Percentiles rank a stretch among this genome's conserved stretches.
phyloP scores from a whole-genome alignment of 108 stramenopile species.

The Nannochloropsis gaditana region DNA sequence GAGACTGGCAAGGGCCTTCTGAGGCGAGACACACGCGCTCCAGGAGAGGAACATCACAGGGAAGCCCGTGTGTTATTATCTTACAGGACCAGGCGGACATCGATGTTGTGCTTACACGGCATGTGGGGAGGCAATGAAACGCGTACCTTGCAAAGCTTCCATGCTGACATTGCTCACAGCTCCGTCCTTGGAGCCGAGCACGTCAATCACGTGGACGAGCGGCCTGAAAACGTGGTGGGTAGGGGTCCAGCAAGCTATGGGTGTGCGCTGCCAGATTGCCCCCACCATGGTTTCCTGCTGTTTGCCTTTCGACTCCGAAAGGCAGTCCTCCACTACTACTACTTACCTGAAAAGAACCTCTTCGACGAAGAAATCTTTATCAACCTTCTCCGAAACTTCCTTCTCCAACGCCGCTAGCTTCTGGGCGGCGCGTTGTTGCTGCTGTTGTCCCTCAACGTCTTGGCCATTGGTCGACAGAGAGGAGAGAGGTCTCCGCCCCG shows the following conservation, averaged over 20 bases:
- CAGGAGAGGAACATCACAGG: no score
- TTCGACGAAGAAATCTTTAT: slow-evolving; percentile 20
- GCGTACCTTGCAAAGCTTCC: background rate
- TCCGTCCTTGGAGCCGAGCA: background rate
- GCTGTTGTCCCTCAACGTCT: background rate
- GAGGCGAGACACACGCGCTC: no score
- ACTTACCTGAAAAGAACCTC: slow-evolving; percentile 9
- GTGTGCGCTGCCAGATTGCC: background rate
- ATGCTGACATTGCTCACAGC: background rate
- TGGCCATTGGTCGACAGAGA: background rate
- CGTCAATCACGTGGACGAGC: background rate
- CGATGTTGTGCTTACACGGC: no score
- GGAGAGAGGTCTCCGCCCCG: no score
- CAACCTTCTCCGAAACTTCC: background rate
- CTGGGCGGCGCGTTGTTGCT: background rate
- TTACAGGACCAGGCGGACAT: no score
- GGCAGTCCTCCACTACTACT: background rate
- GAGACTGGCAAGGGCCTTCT: no score
- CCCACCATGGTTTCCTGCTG: background rate
- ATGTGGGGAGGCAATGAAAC: no score
- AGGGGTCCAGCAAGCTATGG: background rate
- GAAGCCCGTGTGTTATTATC: no score
- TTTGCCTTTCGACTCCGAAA: background rate
- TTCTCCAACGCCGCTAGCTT: background rate
- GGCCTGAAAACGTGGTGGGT: background rate